phyloP scores from a whole-genome alignment of 495 filamentous ascomycete genomes.

The Aspergillus steynii region DNA sequence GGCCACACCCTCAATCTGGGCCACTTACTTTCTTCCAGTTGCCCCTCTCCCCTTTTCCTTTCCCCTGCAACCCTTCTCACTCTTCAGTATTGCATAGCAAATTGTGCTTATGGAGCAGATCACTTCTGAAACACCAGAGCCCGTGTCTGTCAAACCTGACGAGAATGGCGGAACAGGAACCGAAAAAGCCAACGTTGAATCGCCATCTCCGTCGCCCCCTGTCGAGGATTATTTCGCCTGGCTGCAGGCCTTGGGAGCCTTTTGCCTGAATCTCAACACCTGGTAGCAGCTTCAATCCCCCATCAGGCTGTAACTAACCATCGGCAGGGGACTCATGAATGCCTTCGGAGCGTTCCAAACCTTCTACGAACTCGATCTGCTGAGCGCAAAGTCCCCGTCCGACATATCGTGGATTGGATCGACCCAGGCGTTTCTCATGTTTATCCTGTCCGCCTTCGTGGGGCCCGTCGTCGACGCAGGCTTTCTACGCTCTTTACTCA shows the following conservation, averaged over 20 bases:
- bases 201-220: too few relatives aligned
- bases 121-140: too few relatives aligned
- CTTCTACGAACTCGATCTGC: slow-evolving; percentile 34
- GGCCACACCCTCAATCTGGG: too few relatives aligned
- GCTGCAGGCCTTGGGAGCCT: slow-evolving; percentile 22
- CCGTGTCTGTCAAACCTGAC: too few relatives aligned
- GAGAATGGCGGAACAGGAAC: too few relatives aligned
- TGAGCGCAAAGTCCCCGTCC: slow-evolving; percentile 23
- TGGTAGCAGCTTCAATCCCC: slow-evolving; percentile 13
- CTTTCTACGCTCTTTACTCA: slow-evolving; percentile 29
- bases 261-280: slow-evolving; percentile 25
- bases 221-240: slow-evolving; percentile 12
- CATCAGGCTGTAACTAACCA: neutral
- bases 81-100: too few relatives aligned
- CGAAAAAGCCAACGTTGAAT: too few relatives aligned
- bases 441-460: slow-evolving; percentile 32
- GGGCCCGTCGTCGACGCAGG: slow-evolving; percentile 47
- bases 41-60: too few relatives aligned
- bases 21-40: too few relatives aligned
- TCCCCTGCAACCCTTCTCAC: too few relatives aligned
- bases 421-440: slow-evolving; percentile 38
- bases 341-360: slow-evolving; percentile 48
- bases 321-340: slow-evolving; percentile 38
- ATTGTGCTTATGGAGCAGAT: too few relatives aligned
- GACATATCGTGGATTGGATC: slow-evolving; percentile 49